phyloP scores from a whole-genome alignment of 768 basidiomycete species.

The Lentinus brumalis region DNA sequence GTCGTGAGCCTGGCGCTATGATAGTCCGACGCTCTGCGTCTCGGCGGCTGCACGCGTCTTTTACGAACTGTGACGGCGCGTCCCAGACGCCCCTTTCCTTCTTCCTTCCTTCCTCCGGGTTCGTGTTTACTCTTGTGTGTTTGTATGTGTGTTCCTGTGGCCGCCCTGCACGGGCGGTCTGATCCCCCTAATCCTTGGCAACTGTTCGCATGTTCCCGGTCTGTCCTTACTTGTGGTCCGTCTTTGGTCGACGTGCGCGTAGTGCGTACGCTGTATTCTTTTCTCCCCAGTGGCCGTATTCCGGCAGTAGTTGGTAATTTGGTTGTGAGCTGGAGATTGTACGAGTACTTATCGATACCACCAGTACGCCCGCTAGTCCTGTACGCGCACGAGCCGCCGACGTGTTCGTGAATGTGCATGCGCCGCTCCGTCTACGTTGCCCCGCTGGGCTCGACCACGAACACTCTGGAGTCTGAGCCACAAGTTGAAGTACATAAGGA shows the following conservation, averaged over 20 bases:
- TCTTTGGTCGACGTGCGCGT: not conserved
- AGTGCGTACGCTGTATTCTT: no score
- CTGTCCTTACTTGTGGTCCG: not conserved
- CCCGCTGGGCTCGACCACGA: no score
- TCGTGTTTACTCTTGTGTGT: not conserved
- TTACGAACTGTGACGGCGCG: not conserved
- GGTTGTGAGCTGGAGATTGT: no score
- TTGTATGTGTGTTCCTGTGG: not conserved
- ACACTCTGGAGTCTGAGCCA: no score
- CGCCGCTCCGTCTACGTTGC: no score
- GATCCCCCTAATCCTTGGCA: not conserved
- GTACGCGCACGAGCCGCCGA: no score
- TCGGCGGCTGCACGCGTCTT: not conserved
- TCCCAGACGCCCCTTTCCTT: not conserved
- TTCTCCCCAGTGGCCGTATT: no score
- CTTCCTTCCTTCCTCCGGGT: not conserved
- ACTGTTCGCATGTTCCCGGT: not conserved
- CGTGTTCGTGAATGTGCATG: no score
- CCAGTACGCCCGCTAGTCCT: no score
- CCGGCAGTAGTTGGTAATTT: no score
- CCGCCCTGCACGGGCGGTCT: not conserved
- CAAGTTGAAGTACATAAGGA: no score
- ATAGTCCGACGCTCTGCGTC: conserved; percentile 18
- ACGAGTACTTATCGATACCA: no score
- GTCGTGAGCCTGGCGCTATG: conserved; percentile 4